Conservation (phyloP, 768 basidiomycete species). For the Hygrophoropsis aurantiaca region DNA sequence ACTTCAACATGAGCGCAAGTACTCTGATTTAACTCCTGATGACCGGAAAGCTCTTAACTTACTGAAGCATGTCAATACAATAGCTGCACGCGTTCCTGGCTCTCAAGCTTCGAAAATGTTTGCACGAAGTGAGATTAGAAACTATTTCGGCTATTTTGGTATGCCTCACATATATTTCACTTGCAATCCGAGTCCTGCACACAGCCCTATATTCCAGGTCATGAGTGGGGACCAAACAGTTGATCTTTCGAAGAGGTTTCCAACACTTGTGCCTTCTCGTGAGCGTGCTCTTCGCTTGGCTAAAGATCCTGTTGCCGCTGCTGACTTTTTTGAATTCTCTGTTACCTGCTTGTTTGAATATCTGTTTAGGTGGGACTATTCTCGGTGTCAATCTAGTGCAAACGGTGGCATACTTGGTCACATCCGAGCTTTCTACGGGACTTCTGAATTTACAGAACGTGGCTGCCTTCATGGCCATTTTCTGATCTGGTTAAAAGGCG, state of each 20-base stretch:
- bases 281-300: constrained; percentile 23
- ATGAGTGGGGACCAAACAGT: constrained; percentile 20
- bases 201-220: constrained; percentile 31
- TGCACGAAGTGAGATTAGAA: constrained; percentile 20
- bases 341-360: constrained; percentile 22
- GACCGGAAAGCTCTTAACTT: constrained; percentile 20
- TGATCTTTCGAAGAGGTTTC: constrained; percentile 13
- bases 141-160: constrained; percentile 29
- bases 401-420: constrained; percentile 31
- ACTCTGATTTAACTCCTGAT: constrained; percentile 6
- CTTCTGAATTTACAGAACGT: constrained; percentile 23
- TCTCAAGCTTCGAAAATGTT: constrained; percentile 27
- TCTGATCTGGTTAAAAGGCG: constrained; percentile 28
- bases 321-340: constrained; percentile 31
- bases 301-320: constrained; percentile 34
- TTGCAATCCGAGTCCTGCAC: constrained; percentile 17
- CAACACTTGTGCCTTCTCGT: constrained; percentile 9
- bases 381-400: neutral
- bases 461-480: constrained; percentile 33
- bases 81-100: constrained; percentile 30
- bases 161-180: constrained; percentile 27
- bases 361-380: constrained; percentile 28
- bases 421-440: constrained; percentile 29
- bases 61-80: constrained; percentile 26
- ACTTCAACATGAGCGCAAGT: constrained; percentile 8